A percentile compares a stretch with the other conserved stretches of the same genome.
Evolutionary conservation across 192 early-diverging fungal species (phyloP).

Genomic region (Backusella tuberculispora): DNA sequence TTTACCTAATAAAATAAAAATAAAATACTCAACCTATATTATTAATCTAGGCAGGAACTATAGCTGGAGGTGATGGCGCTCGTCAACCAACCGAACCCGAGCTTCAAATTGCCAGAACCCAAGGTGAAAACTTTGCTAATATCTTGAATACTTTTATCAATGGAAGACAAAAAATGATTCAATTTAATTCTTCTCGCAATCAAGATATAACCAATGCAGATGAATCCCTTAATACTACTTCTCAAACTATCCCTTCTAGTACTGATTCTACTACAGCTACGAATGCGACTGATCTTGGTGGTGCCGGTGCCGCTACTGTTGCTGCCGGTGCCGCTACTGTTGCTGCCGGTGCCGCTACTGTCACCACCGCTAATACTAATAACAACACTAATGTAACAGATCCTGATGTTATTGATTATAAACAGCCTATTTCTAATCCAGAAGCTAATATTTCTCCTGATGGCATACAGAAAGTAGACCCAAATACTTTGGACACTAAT

Average conservation of each 20-base stretch:
- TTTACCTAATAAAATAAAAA: neutral
- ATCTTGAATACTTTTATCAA: neutral
- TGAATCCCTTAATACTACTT: neutral
- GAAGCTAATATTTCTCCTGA: slow-evolving; percentile 9
- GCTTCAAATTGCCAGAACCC: neutral
- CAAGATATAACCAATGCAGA: neutral
- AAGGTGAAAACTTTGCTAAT: neutral
- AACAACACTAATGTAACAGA: neutral
- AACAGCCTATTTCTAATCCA: neutral
- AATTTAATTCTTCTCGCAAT: neutral
- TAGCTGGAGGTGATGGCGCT: slow-evolving; percentile 11
- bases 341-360: neutral
- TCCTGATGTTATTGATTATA: neutral
- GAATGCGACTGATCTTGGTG: neutral
- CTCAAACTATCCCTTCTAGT: neutral
- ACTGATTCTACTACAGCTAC: neutral
- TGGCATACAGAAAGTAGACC: neutral
- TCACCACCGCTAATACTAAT: neutral
- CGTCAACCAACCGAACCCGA: neutral
- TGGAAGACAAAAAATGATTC: neutral
- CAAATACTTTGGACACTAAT: neutral
- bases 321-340: neutral
- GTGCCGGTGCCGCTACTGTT: neutral
- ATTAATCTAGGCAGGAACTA: neutral
- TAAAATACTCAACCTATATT: neutral